Evolutionary conservation across 2,329 filamentous ascomycete genomes (phyloP).

Genomic region (Cladophialophora immunda): DNA sequence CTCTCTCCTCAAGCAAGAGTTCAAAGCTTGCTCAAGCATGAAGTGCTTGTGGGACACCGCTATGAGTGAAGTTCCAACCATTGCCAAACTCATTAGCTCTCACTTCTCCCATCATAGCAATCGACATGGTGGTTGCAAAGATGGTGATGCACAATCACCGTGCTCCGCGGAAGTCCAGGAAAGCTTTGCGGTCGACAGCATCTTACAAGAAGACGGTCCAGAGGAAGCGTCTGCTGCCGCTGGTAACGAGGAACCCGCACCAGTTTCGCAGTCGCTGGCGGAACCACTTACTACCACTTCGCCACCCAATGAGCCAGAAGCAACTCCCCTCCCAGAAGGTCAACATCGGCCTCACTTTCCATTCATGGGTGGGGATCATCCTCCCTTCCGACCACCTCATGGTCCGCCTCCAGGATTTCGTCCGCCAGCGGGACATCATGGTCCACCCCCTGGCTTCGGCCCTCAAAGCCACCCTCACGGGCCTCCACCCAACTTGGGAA

Average conservation of each 20-base stretch:
- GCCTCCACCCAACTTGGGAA: not conserved
- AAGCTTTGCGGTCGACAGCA: not conserved
- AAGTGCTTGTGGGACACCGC: slow-evolving; percentile 45
- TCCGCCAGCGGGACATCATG: slow-evolving; percentile 19
- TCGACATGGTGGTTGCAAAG: slow-evolving; percentile 25
- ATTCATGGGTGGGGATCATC: slow-evolving; percentile 1
- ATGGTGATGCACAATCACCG: slow-evolving; percentile 27
- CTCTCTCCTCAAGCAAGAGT: slow-evolving; percentile 44
- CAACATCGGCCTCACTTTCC: slow-evolving; percentile 12
- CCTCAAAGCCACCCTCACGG: slow-evolving; percentile 1
- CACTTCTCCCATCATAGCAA: slow-evolving; percentile 41
- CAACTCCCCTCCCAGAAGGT: not conserved
- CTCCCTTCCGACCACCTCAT: slow-evolving; percentile 17
- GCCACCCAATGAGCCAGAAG: not conserved
- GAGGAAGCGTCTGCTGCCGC: not conserved
- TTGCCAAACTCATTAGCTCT: slow-evolving; percentile 43
- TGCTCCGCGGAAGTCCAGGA: slow-evolving; percentile 11
- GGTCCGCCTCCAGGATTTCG: slow-evolving; percentile 9
- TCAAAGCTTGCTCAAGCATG: slow-evolving; percentile 41
- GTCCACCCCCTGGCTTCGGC: slow-evolving; percentile 16
- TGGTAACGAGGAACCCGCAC: not conserved
- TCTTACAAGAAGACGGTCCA: not conserved
- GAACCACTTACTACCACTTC: not conserved
- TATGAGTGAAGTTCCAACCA: slow-evolving; percentile 43
- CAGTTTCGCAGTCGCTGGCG: not conserved